phyloP scores from a whole-genome alignment of 139 green algal species.

The Volvox reticuliferus region DNA sequence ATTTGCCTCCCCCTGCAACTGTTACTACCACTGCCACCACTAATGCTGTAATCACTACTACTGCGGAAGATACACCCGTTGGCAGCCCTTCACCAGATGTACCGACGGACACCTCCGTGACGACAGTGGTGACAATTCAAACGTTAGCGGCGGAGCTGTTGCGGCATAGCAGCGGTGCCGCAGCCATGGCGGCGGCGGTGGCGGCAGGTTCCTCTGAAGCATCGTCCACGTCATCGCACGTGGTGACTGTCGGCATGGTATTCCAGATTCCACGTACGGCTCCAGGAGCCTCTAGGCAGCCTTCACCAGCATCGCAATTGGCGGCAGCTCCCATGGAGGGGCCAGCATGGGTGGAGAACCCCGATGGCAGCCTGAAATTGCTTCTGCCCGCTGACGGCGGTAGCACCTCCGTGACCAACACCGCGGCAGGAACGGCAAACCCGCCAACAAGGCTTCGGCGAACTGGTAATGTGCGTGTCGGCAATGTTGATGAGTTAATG shows the following conservation, averaged over 20 bases:
- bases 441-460: background rate
- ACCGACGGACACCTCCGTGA: background rate
- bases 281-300: background rate
- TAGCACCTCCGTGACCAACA: too few relatives aligned
- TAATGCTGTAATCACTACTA: background rate
- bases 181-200: background rate
- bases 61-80: background rate
- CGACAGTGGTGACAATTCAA: background rate
- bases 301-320: background rate
- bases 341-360: slow-evolving; percentile 43
- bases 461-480: background rate
- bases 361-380: slow-evolving; percentile 40
- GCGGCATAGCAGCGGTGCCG: background rate
- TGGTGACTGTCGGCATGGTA: slow-evolving; percentile 4
- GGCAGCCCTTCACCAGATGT: too few relatives aligned
- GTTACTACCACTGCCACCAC: background rate
- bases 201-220: background rate
- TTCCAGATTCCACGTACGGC: background rate
- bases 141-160: slow-evolving; percentile 12
- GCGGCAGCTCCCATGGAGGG: background rate
- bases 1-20: background rate
- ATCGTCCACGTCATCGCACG: background rate
- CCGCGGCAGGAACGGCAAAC: background rate
- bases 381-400: background rate
- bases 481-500: background rate